phyloP scores from a whole-genome alignment of 495 filamentous ascomycete genomes.

The Haplographium delicatum region DNA sequence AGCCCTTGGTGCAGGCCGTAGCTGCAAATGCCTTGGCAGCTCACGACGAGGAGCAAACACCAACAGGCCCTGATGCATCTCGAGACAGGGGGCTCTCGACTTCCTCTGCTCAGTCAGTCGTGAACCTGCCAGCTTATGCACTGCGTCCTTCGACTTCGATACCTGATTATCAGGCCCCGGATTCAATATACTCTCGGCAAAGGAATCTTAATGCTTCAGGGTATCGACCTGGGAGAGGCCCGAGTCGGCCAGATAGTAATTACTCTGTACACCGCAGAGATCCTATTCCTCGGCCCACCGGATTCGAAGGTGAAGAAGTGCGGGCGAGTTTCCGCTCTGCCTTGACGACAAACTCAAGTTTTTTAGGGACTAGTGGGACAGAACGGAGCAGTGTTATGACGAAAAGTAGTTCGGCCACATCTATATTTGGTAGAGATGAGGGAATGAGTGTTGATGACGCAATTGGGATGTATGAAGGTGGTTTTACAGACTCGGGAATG shows the following conservation, averaged over 20 bases:
- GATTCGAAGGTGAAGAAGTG: constrained; percentile 45
- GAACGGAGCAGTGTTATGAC: constrained; percentile 79
- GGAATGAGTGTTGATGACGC: constrained; percentile 86
- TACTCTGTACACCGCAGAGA: constrained; percentile 31
- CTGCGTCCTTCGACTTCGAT: constrained; percentile 25
- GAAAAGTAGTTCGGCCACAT: constrained; percentile 71
- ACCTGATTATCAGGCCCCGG: constrained; percentile 23
- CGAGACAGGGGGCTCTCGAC: constrained; percentile 38
- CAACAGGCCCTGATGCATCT: constrained; percentile 24
- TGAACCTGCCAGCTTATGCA: constrained; percentile 28
- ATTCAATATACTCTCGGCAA: constrained; percentile 23
- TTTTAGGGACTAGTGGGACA: constrained; percentile 61
- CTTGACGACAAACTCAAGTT: constrained; percentile 64
- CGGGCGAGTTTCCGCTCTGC: constrained; percentile 70
- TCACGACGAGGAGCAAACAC: constrained; percentile 28
- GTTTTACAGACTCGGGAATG: constrained; percentile 55
- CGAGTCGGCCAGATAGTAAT: constrained; percentile 21
- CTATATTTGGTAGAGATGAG: constrained; percentile 57
- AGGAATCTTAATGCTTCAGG: constrained; percentile 19
- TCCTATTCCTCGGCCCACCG: constrained; percentile 34
- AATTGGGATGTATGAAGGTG: constrained; percentile 87
- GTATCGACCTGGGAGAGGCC: constrained; percentile 12
- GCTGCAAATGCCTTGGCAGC: constrained; percentile 26
- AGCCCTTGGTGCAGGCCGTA: constrained; percentile 27
- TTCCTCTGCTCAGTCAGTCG: constrained; percentile 42